Base-by-base conservation (phyloP, 805 yeast genomes). In the Metschnikowia kunwiensis region DNA sequence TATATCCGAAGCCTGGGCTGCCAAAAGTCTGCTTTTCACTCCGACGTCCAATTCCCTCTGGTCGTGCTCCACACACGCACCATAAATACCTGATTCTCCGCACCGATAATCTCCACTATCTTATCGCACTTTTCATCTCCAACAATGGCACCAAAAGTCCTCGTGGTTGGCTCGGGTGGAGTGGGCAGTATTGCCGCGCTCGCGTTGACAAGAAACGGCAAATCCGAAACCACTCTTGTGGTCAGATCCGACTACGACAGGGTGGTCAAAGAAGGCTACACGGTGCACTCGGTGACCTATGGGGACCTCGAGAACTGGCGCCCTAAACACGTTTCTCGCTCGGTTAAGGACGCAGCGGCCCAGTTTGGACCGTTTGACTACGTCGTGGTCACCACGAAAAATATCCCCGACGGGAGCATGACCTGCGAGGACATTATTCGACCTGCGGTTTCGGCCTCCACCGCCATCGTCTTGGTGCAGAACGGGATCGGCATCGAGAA, bases 401-500 rank as follows among this genome's bases (percentile, higher is more conserved):
- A 55, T 21, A 51, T 60, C 20, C 68, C 69, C 10, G 54, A 50
- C 18, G 47, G 68, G 0, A 44, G 53, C 8, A 49, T 52, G 15
- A 60, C 73, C 4, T 63, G 71, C 46, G 74, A 69, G 44, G 64
- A 62, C 9, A 63, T 72, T 24, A 59, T 73, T 24, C 21, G 74
- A 3, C 52, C 52, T 3, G 52, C 49, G 4, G 46, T 44, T 2
- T 30, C 47, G 2, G 36, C 35, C 5, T 56, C 58, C 24, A 71
- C 82, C 5, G 59, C 75, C 10, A 60, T 80, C 27, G 71, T 82
- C 2, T 64, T 82, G 37, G 60, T 82, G 35, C 87, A 81, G 56
- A 81, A 80, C 53, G 88, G 86, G 0, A 63, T 81, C 41, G 85
- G 77, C 37, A 68, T 77, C 34, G 86, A 78, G 38, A 63, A 66